Base-by-base conservation (phyloP, 305 asterid genomes). In the Plantago lanceolata region DNA sequence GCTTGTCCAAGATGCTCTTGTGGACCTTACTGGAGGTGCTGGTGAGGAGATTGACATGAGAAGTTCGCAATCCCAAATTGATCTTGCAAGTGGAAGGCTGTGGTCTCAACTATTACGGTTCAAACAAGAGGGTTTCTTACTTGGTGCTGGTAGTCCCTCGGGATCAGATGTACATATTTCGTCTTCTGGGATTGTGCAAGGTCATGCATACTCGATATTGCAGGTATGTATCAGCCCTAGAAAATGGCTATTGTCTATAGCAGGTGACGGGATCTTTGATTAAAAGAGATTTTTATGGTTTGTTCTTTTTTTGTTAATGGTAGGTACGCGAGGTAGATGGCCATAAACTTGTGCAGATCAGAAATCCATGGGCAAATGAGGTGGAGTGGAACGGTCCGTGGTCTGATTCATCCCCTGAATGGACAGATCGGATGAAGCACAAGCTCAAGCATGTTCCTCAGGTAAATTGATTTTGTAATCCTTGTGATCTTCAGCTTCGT, bases 11-110 rank as follows among this genome's bases (percentile, higher is more conserved):
- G 99, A 94, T 75, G 97, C 99, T 71, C 95, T 94, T 18, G 99
- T 94, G 63, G 99, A 94, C 78, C 96, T 94, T 31, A 88, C 97
- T 8, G 97, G 99, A 31, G 99, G 99, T 66, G 99, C 99, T 31
- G 99, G 97, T 54, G 97, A 94, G 78, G 97, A 90, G 75, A 94
- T 94, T 44, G 99, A 90, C 81, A 94, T 94, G 97, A 94, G 97
- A 85, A 85, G 96, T 78, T 77, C 99, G 17, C 90, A 87, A 75
- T 87, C 96, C 58, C 99, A 90, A 70, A 94, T 90, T 31, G 99
- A 94, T 80, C 96, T 94, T 73, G 99, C 97, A 0, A 90, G 99
- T 67, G 97, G 97, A 57, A 78, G 97, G 78, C 78, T 90, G 2
- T 94, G 99, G 99, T 90, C 99, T 63, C 99, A 90, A 59, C 63